phyloP scores from a whole-genome alignment of 139 green algal genomes.

The Choricystis sp. region DNA sequence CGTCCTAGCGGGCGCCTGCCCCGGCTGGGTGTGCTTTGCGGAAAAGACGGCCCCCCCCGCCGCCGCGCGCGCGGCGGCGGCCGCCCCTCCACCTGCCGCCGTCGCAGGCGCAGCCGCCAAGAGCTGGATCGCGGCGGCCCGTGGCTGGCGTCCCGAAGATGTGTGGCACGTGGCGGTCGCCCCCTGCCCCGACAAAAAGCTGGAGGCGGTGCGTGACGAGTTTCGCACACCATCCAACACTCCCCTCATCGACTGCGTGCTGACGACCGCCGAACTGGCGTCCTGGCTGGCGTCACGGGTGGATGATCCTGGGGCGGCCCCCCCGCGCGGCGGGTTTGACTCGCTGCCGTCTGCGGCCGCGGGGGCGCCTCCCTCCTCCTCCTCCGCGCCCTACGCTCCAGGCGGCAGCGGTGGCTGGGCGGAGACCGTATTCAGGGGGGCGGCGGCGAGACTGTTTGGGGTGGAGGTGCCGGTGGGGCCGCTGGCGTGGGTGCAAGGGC shows the following conservation, averaged over 20 bases:
- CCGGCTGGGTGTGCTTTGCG: conserved; percentile 96
- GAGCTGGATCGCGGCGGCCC: not conserved
- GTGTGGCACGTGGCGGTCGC: conserved; percentile 89
- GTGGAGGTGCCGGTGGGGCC: conserved; percentile 32
- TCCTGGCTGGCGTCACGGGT: conserved; percentile 66
- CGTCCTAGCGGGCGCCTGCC: conserved; percentile 77
- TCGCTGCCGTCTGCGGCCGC: too few relatives aligned
- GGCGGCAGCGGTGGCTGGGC: conserved; percentile 51
- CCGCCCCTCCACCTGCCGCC: too few relatives aligned
- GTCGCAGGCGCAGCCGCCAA: not conserved
- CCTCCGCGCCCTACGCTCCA: too few relatives aligned
- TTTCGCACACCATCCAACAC: conserved; percentile 25
- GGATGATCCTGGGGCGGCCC: too few relatives aligned
- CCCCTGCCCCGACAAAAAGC: conserved; percentile 99
- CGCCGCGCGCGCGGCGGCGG: too few relatives aligned
- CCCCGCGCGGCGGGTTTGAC: too few relatives aligned
- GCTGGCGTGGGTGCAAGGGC: conserved; percentile 33
- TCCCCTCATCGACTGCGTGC: conserved; percentile 72
- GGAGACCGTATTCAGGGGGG: conserved; percentile 58
- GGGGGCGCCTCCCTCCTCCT: too few relatives aligned
- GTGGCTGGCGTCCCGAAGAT: not conserved
- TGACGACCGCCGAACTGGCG: conserved; percentile 73
- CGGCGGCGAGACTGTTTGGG: conserved; percentile 51
- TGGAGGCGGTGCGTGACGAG: conserved; percentile 79
- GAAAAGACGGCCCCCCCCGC: conserved; percentile 74